Percentiles rank a stretch among this genome's conserved stretches.
Conservation (phyloP, 306 rosid genomes). For the Albizia julibrissin region DNA sequence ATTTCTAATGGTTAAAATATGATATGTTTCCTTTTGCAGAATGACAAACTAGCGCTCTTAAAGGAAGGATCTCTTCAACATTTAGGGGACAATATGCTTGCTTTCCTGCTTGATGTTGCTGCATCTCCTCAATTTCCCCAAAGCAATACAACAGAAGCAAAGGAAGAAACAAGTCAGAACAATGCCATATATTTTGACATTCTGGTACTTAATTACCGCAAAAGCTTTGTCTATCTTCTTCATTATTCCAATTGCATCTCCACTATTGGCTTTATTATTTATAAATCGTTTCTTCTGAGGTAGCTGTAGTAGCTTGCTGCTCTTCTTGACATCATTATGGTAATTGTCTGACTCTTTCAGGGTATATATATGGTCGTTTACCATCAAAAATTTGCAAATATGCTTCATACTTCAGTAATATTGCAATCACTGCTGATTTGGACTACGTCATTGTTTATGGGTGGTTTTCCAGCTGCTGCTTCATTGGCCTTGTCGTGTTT, state of each 20-base stretch:
- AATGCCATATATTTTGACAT: conserved; percentile 80
- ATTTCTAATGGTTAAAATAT: conserved; percentile 17
- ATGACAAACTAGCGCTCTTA: conserved; percentile 85
- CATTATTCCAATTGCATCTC: conserved; percentile 7
- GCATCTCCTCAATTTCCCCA: conserved; percentile 73
- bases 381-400: conserved; percentile 67
- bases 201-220: conserved; percentile 55
- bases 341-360: conserved; percentile 51
- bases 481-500: conserved; percentile 77
- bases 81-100: conserved; percentile 98
- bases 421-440: conserved; percentile 88
- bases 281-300: conserved; percentile 2
- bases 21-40: conserved; percentile 53
- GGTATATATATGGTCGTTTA: conserved; percentile 86
- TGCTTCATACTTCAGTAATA: conserved; percentile 84
- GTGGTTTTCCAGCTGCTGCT: conserved; percentile 81
- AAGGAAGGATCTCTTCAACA: conserved; percentile 92
- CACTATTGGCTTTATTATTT: conserved; percentile 23
- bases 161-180: conserved; percentile 49
- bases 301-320: conserved; percentile 19
- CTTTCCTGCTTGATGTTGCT: conserved; percentile 77
- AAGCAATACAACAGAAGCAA: conserved; percentile 45
- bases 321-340: conserved; percentile 19
- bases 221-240: conserved; percentile 29
- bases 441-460: conserved; percentile 78